Evolutionary conservation across 2,329 filamentous ascomycete genomes (phyloP).

Genomic region (Paraphaeosphaeria minitans): DNA sequence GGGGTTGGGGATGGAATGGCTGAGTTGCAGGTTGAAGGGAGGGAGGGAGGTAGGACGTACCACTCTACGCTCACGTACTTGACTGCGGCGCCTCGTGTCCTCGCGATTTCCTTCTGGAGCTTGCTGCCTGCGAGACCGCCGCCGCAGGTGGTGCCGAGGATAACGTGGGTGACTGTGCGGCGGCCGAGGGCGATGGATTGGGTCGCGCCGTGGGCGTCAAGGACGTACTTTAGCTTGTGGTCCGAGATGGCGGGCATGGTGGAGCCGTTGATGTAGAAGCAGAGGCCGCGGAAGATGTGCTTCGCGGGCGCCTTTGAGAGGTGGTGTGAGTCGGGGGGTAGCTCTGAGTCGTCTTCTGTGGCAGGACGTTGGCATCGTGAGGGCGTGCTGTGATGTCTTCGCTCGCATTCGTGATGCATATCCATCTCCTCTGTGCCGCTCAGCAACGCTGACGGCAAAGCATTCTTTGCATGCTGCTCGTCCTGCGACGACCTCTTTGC

Average conservation of each 20-base stretch:
- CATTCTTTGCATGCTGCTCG: slow-evolving; percentile 7
- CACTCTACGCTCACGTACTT: slow-evolving; percentile 84
- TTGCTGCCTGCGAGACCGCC: slow-evolving; percentile 79
- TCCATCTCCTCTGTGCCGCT: background rate
- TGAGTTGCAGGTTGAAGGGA: background rate
- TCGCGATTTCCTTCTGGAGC: slow-evolving; percentile 77
- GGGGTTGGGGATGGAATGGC: slow-evolving; percentile 13
- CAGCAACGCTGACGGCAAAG: background rate
- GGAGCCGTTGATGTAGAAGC: slow-evolving; percentile 86
- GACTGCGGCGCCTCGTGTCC: slow-evolving; percentile 69
- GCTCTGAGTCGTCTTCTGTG: background rate
- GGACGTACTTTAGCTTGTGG: slow-evolving; percentile 79
- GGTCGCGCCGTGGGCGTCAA: slow-evolving; percentile 74
- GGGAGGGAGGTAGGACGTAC: slow-evolving; percentile 44
- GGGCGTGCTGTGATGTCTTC: background rate
- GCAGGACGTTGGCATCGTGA: background rate
- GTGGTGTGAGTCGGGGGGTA: background rate
- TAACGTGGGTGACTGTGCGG: slow-evolving; percentile 81
- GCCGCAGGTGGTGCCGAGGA: slow-evolving; percentile 69
- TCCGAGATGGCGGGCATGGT: slow-evolving; percentile 82
- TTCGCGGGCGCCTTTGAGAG: slow-evolving; percentile 22
- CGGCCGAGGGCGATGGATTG: slow-evolving; percentile 74
- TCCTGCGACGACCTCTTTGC: slow-evolving; percentile 13
- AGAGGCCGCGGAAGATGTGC: slow-evolving; percentile 71
- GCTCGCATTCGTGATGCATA: background rate